Evolutionary conservation across 2,329 filamentous ascomycete species (phyloP).

Genomic region (Phyllosticta citribraziliensis): DNA sequence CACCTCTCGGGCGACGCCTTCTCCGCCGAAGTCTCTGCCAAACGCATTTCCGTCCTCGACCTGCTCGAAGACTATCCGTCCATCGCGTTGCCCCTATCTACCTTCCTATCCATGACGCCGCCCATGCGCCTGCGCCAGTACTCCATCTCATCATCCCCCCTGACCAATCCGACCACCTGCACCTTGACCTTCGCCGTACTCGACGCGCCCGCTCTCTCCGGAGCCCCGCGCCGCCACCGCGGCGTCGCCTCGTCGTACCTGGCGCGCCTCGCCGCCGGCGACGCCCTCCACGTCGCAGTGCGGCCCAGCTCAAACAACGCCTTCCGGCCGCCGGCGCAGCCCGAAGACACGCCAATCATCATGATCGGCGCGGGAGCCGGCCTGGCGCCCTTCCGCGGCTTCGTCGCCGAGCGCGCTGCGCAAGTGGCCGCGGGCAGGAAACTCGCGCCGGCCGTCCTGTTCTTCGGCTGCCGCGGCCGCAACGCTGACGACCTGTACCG

Average conservation of each 20-base stretch:
- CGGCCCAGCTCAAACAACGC: constrained; percentile 28
- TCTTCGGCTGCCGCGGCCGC: constrained; percentile 52
- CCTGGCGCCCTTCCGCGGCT: constrained; percentile 35
- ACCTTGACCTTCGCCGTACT: constrained; percentile 62
- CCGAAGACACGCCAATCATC: constrained; percentile 32
- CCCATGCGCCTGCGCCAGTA: constrained; percentile 73
- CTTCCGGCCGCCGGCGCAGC: constrained; percentile 36
- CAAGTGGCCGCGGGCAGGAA: constrained; percentile 38
- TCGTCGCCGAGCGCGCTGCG: constrained; percentile 31
- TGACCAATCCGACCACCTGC: constrained; percentile 46
- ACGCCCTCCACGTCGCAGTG: constrained; percentile 34
- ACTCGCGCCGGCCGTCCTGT: constrained; percentile 54
- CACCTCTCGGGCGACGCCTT: constrained; percentile 34
- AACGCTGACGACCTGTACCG: constrained; percentile 51
- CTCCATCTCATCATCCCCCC: constrained; percentile 66
- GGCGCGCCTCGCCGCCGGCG: constrained; percentile 28
- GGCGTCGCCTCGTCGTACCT: constrained; percentile 37
- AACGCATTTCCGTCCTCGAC: constrained; percentile 56
- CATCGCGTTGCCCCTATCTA: constrained; percentile 51
- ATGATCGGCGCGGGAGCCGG: constrained; percentile 31
- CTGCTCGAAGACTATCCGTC: constrained; percentile 54
- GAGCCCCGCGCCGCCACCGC: constrained; percentile 35
- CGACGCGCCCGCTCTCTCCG: constrained; percentile 41
- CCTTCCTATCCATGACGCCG: constrained; percentile 64
- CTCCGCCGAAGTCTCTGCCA: constrained; percentile 33